A percentile compares a stretch with the other conserved stretches of the same genome.
Conservation (phyloP, 2,329 filamentous ascomycete species). For the Fusarium xylarioides region DNA sequence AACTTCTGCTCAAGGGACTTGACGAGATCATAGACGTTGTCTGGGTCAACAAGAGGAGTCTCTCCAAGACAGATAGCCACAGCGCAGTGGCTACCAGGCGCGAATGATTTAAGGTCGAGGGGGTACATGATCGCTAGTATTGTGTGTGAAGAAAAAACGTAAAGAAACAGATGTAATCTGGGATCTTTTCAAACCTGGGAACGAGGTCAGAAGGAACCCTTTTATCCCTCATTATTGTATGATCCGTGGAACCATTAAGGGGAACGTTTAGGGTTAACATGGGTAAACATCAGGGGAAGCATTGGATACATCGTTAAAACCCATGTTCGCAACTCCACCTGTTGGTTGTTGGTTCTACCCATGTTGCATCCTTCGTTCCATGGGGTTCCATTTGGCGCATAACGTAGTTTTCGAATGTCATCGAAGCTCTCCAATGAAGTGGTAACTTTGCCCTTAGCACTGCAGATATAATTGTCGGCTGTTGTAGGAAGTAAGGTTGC, state of each 20-base stretch:
- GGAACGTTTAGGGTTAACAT: too few relatives aligned
- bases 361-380: background rate
- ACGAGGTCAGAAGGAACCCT: background rate
- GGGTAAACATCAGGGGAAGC: background rate
- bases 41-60: background rate
- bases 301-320: background rate
- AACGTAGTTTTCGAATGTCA: background rate
- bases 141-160: accelerated
- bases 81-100: background rate
- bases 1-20: background rate
- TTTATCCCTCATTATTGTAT: background rate
- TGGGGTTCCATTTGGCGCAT: too few relatives aligned
- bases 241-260: background rate
- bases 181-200: too few relatives aligned
- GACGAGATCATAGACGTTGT: background rate
- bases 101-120: background rate
- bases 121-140: background rate
- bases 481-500: too few relatives aligned
- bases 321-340: background rate
- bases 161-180: background rate
- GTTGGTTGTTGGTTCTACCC: background rate
- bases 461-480: too few relatives aligned
- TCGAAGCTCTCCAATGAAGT: background rate
- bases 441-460: accelerated
- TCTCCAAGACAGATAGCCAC: conserved; percentile 1